Evolutionary conservation across 2,329 filamentous ascomycete genomes (phyloP), one percentile per base, ranked within the genome.

Genomic region (Microthyrium microscopicum): DNA sequence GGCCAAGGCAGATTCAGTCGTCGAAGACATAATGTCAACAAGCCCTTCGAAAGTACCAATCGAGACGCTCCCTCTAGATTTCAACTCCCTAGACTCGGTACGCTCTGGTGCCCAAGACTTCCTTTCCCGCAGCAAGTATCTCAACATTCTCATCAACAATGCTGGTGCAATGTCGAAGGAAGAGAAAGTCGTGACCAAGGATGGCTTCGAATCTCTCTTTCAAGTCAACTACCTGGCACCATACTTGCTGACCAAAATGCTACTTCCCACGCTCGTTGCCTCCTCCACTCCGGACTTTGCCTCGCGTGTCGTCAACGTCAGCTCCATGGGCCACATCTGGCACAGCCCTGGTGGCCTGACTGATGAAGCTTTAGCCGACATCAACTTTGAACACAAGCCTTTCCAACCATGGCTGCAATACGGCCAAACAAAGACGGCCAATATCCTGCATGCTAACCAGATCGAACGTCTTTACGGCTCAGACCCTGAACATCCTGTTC

Each of bases 221-320:
- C 66, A 57, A 20, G 61, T 56, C 4, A 70, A 70, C 44, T 59
- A 71, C 42, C 47, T 73, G 2, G 56, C 51, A 5, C 62, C 68
- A 40, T 71, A 70, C 48, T 54, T 70, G 0, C 53, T 71, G 9
- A 62, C 66, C 37, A 51, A 64, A 19, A 53, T 68, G 1, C 50
- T 72, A 18, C 60, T 60, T 18, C 46, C 54, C 0, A 44, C 54
- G 0, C 44, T 70, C 5, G 44, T 68, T 0, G 41, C 50, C 0
- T 53, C 53, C 4, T 42, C 53, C 1, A 58, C 54, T 0, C 46
- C 56, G 0, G 39, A 44, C 0, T 63, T 60, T 34, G 44, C 54
- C 4, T 65, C 60, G 0, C 56, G 67, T 2, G 59, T 70, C 2
- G 52, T 71, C 30, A 33, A 33, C 18, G 20, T 33, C 19, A 9